Evolutionary conservation across 768 basidiomycete species (phyloP), one percentile per base, ranked within the genome.

Genomic region (Mycena rosella): DNA sequence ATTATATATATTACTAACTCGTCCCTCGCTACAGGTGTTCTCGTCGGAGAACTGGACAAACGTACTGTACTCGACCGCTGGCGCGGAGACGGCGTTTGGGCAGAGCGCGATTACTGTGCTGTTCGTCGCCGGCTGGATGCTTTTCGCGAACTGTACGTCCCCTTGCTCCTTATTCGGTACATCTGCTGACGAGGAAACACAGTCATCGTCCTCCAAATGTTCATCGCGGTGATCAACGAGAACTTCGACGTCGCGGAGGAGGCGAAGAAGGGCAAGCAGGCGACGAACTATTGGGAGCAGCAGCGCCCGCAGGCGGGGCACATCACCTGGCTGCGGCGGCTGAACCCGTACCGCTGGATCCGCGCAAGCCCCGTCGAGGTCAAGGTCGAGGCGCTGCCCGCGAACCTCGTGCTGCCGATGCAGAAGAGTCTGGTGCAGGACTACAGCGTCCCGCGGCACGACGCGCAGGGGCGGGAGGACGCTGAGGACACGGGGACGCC

Each of bases 221-320:
- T 98, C 82, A 94, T 99, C 74, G 97, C 97, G 36, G 96, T 97
- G 49, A 96, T 98, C 84, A 94, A 96, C 74, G 96, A 96, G 83
- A 97, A 96, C 78, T 98, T 99, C 73, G 85, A 91, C 26, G 89
- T 98, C 7, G 95, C 95, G 0, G 97, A 98, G 74, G 95, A 96
- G 75, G 86, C 89, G 29, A 98, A 98, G 82, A 89, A 91, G 58
- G 86, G 87, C 18, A 86, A 91, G 68, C 97, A 98, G 78, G 89
- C 91, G 7, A 87, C 88, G 8, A 86, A 88, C 52, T 92, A 89
- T 75, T 89, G 86, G 81, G 88, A 82, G 8, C 8, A 24, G 20
- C 32, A 36, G 7, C 32, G 32, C 10, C 53, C 53, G 34, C 53
- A 54, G 53, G 34, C 24, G 53, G 53, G 53, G n/a, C 53, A 20